Conservation (phyloP, 805 yeast species). For the Pichia rugopelliculosa region DNA sequence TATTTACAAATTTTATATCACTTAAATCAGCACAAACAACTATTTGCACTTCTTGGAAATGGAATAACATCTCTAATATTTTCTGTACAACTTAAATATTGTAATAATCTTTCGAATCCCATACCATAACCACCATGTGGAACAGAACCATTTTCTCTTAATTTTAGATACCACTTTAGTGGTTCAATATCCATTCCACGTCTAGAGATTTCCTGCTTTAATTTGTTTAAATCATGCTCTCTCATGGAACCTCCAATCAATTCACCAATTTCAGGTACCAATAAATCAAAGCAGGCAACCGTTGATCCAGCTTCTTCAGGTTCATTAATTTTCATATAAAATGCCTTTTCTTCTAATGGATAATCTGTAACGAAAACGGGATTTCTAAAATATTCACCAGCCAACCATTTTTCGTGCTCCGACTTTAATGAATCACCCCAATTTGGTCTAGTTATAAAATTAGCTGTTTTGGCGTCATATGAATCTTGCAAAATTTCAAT, state of each 20-base stretch:
- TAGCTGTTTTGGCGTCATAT: constrained; percentile 24
- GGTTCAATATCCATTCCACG: constrained; percentile 52
- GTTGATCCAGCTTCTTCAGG: constrained; percentile 37
- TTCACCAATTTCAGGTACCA: constrained; percentile 91
- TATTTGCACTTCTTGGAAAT: constrained; percentile 67
- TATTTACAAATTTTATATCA: not conserved
- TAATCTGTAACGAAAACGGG: constrained; percentile 91
- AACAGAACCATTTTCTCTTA: constrained; percentile 68
- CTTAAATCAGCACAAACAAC: constrained; percentile 35
- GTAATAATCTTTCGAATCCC: constrained; percentile 82
- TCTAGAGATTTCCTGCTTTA: constrained; percentile 42
- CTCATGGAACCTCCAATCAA: constrained; percentile 91
- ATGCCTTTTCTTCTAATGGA: constrained; percentile 74
- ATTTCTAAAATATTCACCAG: constrained; percentile 54
- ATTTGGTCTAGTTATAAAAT: constrained; percentile 37
- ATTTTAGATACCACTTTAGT: constrained; percentile 73
- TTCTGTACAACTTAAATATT: constrained; percentile 64
- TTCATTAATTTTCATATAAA: constrained; percentile 69
- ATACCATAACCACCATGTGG: constrained; percentile 98
- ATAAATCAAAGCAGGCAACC: constrained; percentile 83
- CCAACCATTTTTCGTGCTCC: constrained; percentile 89
- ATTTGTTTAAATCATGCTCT: constrained; percentile 50
- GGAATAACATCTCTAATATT: constrained; percentile 84
- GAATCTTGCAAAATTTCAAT: constrained; percentile 41
- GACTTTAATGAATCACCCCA: constrained; percentile 75